Conservation (phyloP, 2,329 filamentous ascomycete species). For the Tothia fuscella region DNA sequence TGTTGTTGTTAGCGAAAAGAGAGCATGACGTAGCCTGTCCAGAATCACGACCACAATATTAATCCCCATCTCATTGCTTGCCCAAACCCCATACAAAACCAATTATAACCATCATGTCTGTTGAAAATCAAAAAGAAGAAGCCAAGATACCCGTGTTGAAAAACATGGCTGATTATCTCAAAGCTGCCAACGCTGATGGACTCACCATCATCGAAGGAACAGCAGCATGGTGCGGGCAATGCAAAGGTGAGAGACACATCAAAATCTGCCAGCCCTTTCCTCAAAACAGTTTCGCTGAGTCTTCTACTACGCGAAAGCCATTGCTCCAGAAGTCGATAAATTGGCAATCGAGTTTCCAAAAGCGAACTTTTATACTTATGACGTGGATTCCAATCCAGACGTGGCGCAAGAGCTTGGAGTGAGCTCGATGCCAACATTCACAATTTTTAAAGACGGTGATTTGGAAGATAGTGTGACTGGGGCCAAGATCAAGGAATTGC, state of each 20-base stretch:
- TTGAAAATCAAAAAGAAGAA: too few species aligned
- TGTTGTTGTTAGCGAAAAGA: too few species aligned
- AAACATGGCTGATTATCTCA: neutral
- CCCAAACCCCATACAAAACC: too few species aligned
- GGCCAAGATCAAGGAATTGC: slow-evolving; percentile 59
- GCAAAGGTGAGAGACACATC: too few species aligned
- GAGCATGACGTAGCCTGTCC: too few species aligned
- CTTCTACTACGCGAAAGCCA: too few species aligned
- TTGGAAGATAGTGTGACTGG: slow-evolving; percentile 65
- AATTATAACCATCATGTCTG: too few species aligned
- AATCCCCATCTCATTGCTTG: too few species aligned
- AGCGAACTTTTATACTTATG: slow-evolving; percentile 74
- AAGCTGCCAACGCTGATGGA: neutral
- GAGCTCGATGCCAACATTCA: slow-evolving; percentile 86
- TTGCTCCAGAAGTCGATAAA: slow-evolving; percentile 2
- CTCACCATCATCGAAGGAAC: neutral
- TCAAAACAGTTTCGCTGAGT: too few species aligned
- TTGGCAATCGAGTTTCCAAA: slow-evolving; percentile 15
- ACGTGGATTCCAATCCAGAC: slow-evolving; percentile 70
- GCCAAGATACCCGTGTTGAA: too few species aligned
- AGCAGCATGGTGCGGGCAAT: slow-evolving; percentile 5
- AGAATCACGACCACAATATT: too few species aligned
- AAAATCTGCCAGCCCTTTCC: too few species aligned
- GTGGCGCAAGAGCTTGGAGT: slow-evolving; percentile 67
- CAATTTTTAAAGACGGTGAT: slow-evolving; percentile 69